Base-by-base conservation (phyloP, 352 stramenopile species). In the Pelagophyceae sp. region DNA sequence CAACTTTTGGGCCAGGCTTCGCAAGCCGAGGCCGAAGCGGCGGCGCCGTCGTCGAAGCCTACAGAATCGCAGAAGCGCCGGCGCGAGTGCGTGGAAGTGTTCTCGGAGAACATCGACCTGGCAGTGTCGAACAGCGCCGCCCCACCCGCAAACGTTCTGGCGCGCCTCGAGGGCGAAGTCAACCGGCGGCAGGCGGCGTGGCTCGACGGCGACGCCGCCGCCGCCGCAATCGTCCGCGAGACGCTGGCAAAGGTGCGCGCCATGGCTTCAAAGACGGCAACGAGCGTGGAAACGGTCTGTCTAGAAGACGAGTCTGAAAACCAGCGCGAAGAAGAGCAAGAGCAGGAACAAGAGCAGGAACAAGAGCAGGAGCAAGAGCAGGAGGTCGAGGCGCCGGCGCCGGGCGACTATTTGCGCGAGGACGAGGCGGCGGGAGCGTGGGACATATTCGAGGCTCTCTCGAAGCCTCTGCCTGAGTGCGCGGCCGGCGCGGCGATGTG, bases 101-200 rank as follows among this genome's bases (percentile, higher is more conserved):
- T 96, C 79, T 87, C 86, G 23, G 91, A 96, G 78, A 82, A 89
- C 67, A 84, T 96, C 45, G 91, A 96, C 82, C 94, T 94, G 76
- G 92, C 88, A 31, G 86, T 96, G 31, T 87, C 89, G 45, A 96
- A 95, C 80, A 90, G 82, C 54, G 90, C 83, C 29, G 80, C 77
- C 0, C 32, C 31, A 11, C 64, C 72, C 69, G 29, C 75, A 15
- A 50, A 63, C 25, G 81, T 82, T 25, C 71, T 69, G 20, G 82
- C 85, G 23, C 84, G 84, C 45, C 77, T 86, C 5, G 25, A 50
- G 20, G 65, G 72, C 23, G 29, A 80, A 15, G 78, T 85, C 20
- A 65, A 50, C 5, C 37, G 25, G 20, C 76, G 85, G 51, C 31
- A 27, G 20, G 15, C 11, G 38, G 15, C 0, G 5, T 74, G 67